Conservation (phyloP, 2,329 filamentous ascomycete genomes). For the Mycosphaerella sp. region DNA sequence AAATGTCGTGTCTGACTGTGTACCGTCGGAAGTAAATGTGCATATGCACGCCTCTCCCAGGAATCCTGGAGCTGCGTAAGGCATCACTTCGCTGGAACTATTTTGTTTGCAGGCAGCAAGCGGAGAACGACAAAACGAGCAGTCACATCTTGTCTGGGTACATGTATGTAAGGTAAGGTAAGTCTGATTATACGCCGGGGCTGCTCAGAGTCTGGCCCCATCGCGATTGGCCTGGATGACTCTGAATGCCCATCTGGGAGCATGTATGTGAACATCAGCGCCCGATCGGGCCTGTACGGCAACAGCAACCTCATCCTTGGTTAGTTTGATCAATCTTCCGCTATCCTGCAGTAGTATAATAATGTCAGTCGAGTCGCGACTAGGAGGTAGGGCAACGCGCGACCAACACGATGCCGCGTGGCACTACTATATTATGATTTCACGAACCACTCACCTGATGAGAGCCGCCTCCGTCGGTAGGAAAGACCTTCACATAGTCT, state of each 20-base stretch:
- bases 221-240: conserved; percentile 32
- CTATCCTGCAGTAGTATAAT: conserved; percentile 37
- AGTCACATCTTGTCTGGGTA: too few species aligned
- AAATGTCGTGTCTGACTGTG: conserved; percentile 13
- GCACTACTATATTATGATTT: background rate
- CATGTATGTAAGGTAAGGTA: too few species aligned
- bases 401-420: too few species aligned
- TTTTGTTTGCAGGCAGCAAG: too few species aligned
- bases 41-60: conserved; percentile 11
- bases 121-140: too few species aligned
- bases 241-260: conserved; percentile 55
- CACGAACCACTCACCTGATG: conserved; percentile 36
- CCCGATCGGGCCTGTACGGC: conserved; percentile 42
- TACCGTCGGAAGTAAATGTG: conserved; percentile 11
- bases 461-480: conserved; percentile 53
- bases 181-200: too few species aligned
- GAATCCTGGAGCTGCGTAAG: conserved; percentile 16
- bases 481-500: conserved; percentile 52
- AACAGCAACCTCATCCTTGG: conserved; percentile 52
- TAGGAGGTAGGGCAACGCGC: background rate
- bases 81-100: background rate
- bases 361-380: background rate
- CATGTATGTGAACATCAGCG: conserved; percentile 50
- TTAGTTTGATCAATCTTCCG: conserved; percentile 51
- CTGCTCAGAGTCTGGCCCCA: conserved; percentile 27